phyloP scores from a whole-genome alignment of 768 basidiomycete species.

The Asterophora lycoperdoides region DNA sequence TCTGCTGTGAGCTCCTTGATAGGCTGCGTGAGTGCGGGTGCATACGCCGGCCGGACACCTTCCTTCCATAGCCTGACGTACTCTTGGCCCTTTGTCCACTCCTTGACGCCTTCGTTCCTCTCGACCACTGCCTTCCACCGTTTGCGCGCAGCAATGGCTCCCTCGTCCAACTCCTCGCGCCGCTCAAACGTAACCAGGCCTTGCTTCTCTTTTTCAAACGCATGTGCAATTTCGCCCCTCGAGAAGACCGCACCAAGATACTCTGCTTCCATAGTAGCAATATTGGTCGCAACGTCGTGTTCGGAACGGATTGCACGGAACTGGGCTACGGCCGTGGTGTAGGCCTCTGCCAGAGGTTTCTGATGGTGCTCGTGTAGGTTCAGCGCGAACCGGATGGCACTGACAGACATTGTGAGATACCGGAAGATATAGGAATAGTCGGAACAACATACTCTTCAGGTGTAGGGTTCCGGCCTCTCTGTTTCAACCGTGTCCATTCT shows the following conservation, averaged over 20 bases:
- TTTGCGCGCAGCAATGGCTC: slow-evolving; percentile 62
- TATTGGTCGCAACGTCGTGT: slow-evolving; percentile 68
- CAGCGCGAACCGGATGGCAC: slow-evolving; percentile 75
- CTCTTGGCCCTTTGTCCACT: slow-evolving; percentile 72
- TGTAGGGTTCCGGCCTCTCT: slow-evolving; percentile 77
- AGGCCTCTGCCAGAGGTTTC: slow-evolving; percentile 72
- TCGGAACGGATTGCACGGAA: slow-evolving; percentile 87
- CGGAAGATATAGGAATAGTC: neutral
- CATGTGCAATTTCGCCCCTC: slow-evolving; percentile 54
- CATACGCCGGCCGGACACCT: slow-evolving; percentile 63
- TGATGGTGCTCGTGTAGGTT: slow-evolving; percentile 68
- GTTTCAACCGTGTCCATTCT: slow-evolving; percentile 75
- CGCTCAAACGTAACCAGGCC: slow-evolving; percentile 57
- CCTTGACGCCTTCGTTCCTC: slow-evolving; percentile 34
- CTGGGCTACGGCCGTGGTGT: slow-evolving; percentile 73
- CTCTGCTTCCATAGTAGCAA: slow-evolving; percentile 80
- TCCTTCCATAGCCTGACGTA: slow-evolving; percentile 72
- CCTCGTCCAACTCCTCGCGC: slow-evolving; percentile 52
- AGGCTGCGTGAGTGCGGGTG: slow-evolving; percentile 47
- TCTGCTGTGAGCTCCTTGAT: slow-evolving; percentile 15
- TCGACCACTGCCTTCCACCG: slow-evolving; percentile 71
- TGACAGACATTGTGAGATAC: slow-evolving; percentile 29
- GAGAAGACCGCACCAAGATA: slow-evolving; percentile 64
- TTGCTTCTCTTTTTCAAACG: slow-evolving; percentile 58
- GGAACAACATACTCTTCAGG: slow-evolving; percentile 78